These are phyloP conservation scores for Monosporascus sp. DNA, from an alignment of 2,329 filamentous ascomycete genomes.

Conservation along the genomic window DNA sequence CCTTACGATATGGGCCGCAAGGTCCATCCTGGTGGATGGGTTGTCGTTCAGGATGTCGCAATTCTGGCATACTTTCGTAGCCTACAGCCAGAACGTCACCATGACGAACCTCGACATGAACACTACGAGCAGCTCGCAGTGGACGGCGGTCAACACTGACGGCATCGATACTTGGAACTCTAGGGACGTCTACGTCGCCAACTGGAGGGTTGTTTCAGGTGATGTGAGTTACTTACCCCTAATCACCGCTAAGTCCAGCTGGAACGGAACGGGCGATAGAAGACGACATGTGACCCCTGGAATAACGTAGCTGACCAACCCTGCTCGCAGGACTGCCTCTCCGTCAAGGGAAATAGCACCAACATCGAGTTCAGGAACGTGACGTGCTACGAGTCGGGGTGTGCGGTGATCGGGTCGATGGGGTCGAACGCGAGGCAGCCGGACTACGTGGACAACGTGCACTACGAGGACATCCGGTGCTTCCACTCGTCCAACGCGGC, in stretches of 20 bases:
- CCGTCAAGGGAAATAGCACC: constrained; percentile 35
- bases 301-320: not conserved
- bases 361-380: constrained; percentile 32
- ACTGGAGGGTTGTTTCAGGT: constrained; percentile 39
- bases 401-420: constrained; percentile 32
- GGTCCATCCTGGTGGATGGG: too few relatives aligned
- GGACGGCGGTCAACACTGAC: constrained; percentile 45
- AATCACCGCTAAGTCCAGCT: too few relatives aligned
- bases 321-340: constrained; percentile 33
- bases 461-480: constrained; percentile 33
- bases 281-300: too few relatives aligned
- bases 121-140: constrained; percentile 38
- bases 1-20: constrained; percentile 40
- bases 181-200: constrained; percentile 37
- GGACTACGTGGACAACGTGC: constrained; percentile 32
- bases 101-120: constrained; percentile 51
- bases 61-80: constrained; percentile 42
- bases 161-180: constrained; percentile 48
- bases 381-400: constrained; percentile 35
- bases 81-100: constrained; percentile 43
- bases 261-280: too few relatives aligned
- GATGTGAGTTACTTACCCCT: constrained; percentile 24
- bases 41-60: constrained; percentile 41
- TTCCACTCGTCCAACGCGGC: constrained; percentile 35
- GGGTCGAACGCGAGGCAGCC: constrained; percentile 28